Percentiles rank a stretch among this genome's conserved stretches.
These are phyloP conservation scores for Fusarium penzigii DNA, from an alignment of 2,329 filamentous ascomycete species.

Conservation along the genomic window DNA sequence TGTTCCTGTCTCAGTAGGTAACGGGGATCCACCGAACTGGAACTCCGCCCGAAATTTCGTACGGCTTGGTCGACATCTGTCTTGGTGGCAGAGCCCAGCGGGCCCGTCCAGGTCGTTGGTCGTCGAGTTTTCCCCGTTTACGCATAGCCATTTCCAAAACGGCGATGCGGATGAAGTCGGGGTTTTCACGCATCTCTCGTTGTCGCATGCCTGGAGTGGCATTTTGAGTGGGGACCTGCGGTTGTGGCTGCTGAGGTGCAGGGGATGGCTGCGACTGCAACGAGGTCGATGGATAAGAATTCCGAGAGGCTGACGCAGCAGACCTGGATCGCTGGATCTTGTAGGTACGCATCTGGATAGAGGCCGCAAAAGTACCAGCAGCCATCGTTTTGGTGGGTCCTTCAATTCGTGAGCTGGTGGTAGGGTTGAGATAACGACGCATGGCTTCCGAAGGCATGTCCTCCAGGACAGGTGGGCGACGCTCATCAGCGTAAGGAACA, in stretches of 20 bases:
- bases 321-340: slow-evolving; percentile 55
- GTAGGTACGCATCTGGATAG: slow-evolving; percentile 74
- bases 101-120: slow-evolving; percentile 66
- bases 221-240: slow-evolving; percentile 34
- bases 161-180: slow-evolving; percentile 69
- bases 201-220: slow-evolving; percentile 55
- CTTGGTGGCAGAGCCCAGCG: slow-evolving; percentile 69
- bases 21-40: slow-evolving; percentile 58
- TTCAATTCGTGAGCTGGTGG: slow-evolving; percentile 42
- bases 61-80: slow-evolving; percentile 53
- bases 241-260: slow-evolving; percentile 30
- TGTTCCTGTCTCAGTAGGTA: slow-evolving; percentile 22
- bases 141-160: slow-evolving; percentile 75
- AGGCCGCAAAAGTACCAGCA: slow-evolving; percentile 57
- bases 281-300: slow-evolving; percentile 34
- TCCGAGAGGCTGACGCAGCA: slow-evolving; percentile 33
- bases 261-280: slow-evolving; percentile 32
- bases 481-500: slow-evolving; percentile 68
- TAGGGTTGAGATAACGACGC: slow-evolving; percentile 68
- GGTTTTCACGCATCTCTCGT: slow-evolving; percentile 69
- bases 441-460: slow-evolving; percentile 67
- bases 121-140: slow-evolving; percentile 64
- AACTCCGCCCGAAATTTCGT: slow-evolving; percentile 59
- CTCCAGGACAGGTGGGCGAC: slow-evolving; percentile 61
- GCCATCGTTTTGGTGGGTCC: slow-evolving; percentile 29